Evolutionary conservation across 1,284 basidiomycete genomes (phyloP).

Genomic region (Chondrostereum purpureum): DNA sequence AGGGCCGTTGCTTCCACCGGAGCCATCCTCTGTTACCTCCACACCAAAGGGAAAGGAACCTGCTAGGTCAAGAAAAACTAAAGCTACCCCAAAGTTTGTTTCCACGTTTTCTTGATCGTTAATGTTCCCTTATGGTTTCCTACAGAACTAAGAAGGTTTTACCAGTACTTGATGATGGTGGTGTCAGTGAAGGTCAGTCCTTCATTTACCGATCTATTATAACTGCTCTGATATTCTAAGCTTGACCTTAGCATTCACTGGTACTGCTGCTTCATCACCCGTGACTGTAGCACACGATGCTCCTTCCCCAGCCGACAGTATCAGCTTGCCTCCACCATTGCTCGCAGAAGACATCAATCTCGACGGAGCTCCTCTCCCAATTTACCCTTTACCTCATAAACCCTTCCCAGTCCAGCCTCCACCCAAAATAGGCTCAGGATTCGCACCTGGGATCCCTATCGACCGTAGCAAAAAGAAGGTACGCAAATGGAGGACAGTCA

Average conservation of each 20-base stretch:
- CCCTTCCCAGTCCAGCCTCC: constrained; percentile 74
- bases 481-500: constrained; percentile 64
- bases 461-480: constrained; percentile 55
- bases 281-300: constrained; percentile 32
- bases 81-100: background rate
- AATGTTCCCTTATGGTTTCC: too few species aligned
- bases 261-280: constrained; percentile 45
- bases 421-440: constrained; percentile 64
- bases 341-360: constrained; percentile 24
- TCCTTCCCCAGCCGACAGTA: constrained; percentile 37
- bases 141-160: too few species aligned
- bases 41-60: constrained; percentile 23
- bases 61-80: constrained; percentile 9
- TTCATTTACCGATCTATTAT: constrained; percentile 3
- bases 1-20: too few species aligned
- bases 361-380: constrained; percentile 54
- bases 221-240: constrained; percentile 1
- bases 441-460: constrained; percentile 56
- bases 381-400: constrained; percentile 70
- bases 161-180: constrained; percentile 32
- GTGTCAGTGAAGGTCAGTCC: constrained; percentile 29
- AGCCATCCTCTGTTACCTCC: constrained; percentile 7
- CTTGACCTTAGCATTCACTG: constrained; percentile 30
- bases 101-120: too few species aligned
- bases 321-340: constrained; percentile 7